A percentile compares a stretch with the other conserved stretches of the same genome.
phyloP scores from a whole-genome alignment of 2,329 filamentous ascomycete species.

The Fusarium pseudograminearum region DNA sequence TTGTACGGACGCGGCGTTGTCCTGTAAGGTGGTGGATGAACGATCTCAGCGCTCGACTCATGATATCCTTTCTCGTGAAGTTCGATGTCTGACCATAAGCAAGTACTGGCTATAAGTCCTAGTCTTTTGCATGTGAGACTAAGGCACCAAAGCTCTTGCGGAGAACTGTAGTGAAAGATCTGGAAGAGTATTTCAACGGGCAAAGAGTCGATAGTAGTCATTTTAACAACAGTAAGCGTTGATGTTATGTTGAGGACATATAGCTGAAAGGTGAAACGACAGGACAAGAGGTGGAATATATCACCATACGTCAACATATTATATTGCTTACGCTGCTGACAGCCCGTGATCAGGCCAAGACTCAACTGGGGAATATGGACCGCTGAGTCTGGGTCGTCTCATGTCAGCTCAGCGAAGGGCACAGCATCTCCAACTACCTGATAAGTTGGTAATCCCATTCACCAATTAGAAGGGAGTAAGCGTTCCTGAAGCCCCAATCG shows the following conservation, averaged over 20 bases:
- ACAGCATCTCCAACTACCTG: neutral
- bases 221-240: neutral
- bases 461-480: neutral
- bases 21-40: constrained; percentile 5
- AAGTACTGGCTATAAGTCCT: neutral
- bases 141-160: constrained; percentile 13
- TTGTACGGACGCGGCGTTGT: neutral
- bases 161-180: neutral
- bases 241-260: neutral
- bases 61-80: constrained; percentile 31
- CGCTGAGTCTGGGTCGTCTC: neutral
- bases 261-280: rapidly evolving
- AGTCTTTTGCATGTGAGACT: constrained; percentile 12
- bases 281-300: neutral
- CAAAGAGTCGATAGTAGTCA: neutral
- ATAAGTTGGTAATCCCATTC: too few relatives aligned
- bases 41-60: constrained; percentile 22
- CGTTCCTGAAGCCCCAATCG: neutral
- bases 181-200: constrained; percentile 11
- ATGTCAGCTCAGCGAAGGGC: neutral
- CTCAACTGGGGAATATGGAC: neutral
- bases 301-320: neutral
- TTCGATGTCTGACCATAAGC: constrained; percentile 30
- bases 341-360: neutral
- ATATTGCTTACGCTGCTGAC: constrained; percentile 8